phyloP scores from a whole-genome alignment of 352 stramenopile genomes.

The Pythium oligandrum region DNA sequence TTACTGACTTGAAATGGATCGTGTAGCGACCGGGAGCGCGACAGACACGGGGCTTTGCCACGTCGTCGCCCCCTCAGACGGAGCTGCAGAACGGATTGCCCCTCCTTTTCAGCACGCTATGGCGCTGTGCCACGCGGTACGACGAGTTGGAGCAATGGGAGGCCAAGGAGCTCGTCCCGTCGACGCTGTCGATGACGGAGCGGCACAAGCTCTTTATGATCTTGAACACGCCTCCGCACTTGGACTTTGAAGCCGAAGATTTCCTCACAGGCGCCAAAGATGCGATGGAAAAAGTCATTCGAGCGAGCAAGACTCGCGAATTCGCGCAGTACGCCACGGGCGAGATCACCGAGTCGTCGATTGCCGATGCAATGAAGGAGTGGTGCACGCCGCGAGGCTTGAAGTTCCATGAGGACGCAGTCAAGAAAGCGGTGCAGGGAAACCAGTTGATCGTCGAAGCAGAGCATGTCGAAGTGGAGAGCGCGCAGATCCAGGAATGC shows the following conservation, averaged over 20 bases:
- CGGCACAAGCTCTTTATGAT: slow-evolving; percentile 17
- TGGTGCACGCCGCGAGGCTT: slow-evolving; percentile 15
- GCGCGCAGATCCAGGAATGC: slow-evolving; percentile 13
- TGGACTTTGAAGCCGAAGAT: slow-evolving; percentile 15
- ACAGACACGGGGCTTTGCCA: too few relatives aligned
- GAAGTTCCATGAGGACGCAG: slow-evolving; percentile 7
- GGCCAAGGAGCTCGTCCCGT: slow-evolving; percentile 9
- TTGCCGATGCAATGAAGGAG: slow-evolving; percentile 4
- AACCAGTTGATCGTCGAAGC: slow-evolving; percentile 13
- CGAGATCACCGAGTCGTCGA: background rate
- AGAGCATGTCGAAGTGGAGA: slow-evolving; percentile 16
- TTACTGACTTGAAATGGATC: too few relatives aligned
- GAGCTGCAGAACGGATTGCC: slow-evolving; percentile 11
- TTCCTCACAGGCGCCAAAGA: slow-evolving; percentile 11
- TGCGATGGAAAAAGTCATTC: slow-evolving; percentile 12
- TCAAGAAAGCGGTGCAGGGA: slow-evolving; percentile 4
- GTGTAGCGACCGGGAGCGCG: too few relatives aligned
- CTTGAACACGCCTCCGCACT: slow-evolving; percentile 10
- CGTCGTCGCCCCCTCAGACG: too few relatives aligned
- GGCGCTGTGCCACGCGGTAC: slow-evolving; percentile 13
- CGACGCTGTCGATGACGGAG: slow-evolving; percentile 12
- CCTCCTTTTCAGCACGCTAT: slow-evolving; percentile 12
- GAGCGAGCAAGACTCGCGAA: slow-evolving; percentile 14
- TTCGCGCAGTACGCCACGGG: slow-evolving; percentile 10
- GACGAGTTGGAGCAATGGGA: slow-evolving; percentile 7